Evolutionary conservation across 140 eudicot species (phyloP).

Genomic region (Erigeron philadelphicus): DNA sequence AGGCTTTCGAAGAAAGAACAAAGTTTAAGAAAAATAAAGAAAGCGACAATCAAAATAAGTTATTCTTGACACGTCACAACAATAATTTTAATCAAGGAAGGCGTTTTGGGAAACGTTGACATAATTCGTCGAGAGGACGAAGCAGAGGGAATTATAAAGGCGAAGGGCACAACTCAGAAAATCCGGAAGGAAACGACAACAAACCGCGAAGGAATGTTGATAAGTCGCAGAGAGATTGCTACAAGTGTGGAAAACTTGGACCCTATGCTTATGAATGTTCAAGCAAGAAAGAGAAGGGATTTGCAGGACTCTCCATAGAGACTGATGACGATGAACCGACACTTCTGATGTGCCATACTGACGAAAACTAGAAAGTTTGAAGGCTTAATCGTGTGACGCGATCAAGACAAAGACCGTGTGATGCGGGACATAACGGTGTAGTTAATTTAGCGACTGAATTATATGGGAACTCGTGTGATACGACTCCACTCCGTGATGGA

Average conservation of each 20-base stretch:
- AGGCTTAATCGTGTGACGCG: no score
- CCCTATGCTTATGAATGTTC: neutral
- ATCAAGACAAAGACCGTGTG: no score
- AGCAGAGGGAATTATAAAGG: neutral
- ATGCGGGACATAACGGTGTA: no score
- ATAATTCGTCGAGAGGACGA: neutral
- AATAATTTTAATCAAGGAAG: neutral
- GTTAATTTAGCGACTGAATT: no score
- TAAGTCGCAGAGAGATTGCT: neutral
- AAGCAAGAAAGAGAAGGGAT: neutral
- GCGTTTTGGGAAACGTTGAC: neutral
- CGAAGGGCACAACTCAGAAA: neutral
- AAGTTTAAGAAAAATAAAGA: neutral
- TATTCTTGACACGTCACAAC: neutral
- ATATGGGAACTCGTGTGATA: no score
- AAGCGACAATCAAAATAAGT: neutral
- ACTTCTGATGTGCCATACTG: no score
- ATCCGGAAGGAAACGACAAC: neutral
- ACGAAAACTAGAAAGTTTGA: no score
- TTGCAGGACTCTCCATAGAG: no score
- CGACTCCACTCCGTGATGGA: no score
- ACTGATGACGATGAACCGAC: no score
- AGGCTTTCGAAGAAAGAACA: neutral
- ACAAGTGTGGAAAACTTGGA: neutral
- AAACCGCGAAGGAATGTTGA: neutral